Percentiles rank a stretch among this genome's conserved stretches.
Evolutionary conservation across 768 basidiomycete genomes (phyloP).

Genomic region (Auricularia sp.): DNA sequence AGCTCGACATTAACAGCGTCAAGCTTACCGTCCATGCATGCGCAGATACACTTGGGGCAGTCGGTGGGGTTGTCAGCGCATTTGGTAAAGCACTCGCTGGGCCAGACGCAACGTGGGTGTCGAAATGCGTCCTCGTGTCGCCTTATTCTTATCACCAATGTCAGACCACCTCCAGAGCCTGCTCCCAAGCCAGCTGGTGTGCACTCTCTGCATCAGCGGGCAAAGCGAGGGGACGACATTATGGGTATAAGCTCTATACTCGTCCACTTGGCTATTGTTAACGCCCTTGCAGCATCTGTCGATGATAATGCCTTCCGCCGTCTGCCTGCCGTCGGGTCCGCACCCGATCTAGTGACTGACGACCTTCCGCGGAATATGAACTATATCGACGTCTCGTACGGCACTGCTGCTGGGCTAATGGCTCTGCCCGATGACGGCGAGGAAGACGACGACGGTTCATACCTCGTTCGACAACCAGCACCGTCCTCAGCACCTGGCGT

Average conservation of each 20-base stretch:
- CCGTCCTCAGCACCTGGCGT: conserved; percentile 21
- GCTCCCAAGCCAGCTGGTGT: neutral
- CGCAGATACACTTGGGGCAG: conserved; percentile 60
- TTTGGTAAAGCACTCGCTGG: conserved; percentile 17
- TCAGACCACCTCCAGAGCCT: conserved; percentile 15
- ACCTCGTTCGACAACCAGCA: neutral
- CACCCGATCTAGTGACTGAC: conserved; percentile 83
- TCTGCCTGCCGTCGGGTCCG: conserved; percentile 64
- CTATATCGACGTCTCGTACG: conserved; percentile 78
- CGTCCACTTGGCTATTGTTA: neutral
- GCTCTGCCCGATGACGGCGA: conserved; percentile 64
- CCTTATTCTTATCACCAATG: conserved; percentile 15
- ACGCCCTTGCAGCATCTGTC: conserved; percentile 43
- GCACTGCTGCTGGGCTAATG: conserved; percentile 63
- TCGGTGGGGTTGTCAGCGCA: conserved; percentile 46
- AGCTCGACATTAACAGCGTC: conserved; percentile 50
- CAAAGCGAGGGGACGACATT: conserved; percentile 10
- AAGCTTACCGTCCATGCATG: conserved; percentile 57
- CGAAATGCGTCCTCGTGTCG: neutral
- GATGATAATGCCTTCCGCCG: conserved; percentile 74
- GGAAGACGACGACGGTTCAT: conserved; percentile 34
- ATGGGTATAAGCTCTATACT: conserved; percentile 14
- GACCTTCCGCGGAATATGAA: conserved; percentile 84
- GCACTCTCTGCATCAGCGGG: neutral
- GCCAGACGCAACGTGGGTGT: conserved; percentile 1